Evolutionary conservation across 805 yeast species (phyloP), one percentile per base, ranked within the genome.

Genomic region (Lipomyces spencermartinsiae): DNA sequence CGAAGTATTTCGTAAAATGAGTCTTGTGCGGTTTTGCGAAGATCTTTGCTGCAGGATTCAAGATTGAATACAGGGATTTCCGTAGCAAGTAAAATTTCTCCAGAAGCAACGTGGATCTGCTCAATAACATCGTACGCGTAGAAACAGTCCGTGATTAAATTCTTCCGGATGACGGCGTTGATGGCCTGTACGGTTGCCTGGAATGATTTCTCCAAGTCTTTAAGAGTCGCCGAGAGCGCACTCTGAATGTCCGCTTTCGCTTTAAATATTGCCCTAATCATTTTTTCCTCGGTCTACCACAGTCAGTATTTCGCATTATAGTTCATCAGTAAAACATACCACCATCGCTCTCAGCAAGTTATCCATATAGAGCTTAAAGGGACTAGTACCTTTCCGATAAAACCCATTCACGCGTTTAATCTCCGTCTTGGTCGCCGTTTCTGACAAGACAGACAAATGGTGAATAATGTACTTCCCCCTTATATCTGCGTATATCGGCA

Each of bases 91-190:
- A 77, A 74, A 57, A 73, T 75, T 33, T 76, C 75, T 39, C 76
- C 76, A 31, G 80, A 70, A 1, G 80, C 72, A n/a, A 77, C 76
- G 34, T 78, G 78, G 6, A 81, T 76, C 66, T 81, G 78, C 63
- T 88, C 91, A 16, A 87, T 81, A 33, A 90, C 74, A 72, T 89
- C 93, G 77, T 87, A 87, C 29, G 83, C 80, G 64, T 87, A 77
- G 10, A 87, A 75, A 2, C 87, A 86, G 67, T 86, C 86, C 31
- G 82, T 82, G 8, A 80, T 79, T 39, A 83, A 72, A 64, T 83
- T 82, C 43, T 74, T 73, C 55, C 81, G 82, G 7, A 86, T 81
- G 43, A 65, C 33, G 49, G 51, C 31, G 19, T 64, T 66, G 55
- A 73, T 55, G 9, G 70, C 56, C 37, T 64, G 61, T 35, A 71